phyloP scores from a whole-genome alignment of 805 yeast species.

The Candida mattraensis region DNA sequence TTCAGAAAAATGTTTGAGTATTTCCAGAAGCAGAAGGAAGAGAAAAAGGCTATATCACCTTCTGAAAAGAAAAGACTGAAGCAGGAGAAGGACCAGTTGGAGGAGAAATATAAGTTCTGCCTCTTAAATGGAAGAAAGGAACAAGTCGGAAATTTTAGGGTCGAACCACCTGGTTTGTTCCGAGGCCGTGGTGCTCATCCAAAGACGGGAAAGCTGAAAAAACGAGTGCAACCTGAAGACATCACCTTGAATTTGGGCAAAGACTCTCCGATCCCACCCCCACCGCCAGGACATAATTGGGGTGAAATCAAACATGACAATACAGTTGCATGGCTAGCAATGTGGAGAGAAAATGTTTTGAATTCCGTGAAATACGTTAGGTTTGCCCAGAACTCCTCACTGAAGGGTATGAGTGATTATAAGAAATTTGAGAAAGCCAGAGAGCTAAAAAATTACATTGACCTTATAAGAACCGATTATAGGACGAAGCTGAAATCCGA shows the following conservation, averaged over 20 bases:
- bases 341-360: slow-evolving; percentile 93
- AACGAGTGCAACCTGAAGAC: slow-evolving; percentile 86
- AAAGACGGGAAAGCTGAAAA: slow-evolving; percentile 86
- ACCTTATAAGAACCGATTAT: slow-evolving; percentile 73
- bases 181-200: slow-evolving; percentile 98
- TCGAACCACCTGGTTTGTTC: slow-evolving; percentile 95
- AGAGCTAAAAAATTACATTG: slow-evolving; percentile 72
- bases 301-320: slow-evolving; percentile 86
- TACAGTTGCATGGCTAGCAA: slow-evolving; percentile 93
- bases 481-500: slow-evolving; percentile 64
- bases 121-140: slow-evolving; percentile 83
- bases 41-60: slow-evolving; percentile 63
- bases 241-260: slow-evolving; percentile 79
- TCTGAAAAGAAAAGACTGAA: slow-evolving; percentile 77
- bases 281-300: slow-evolving; percentile 90
- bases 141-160: slow-evolving; percentile 88
- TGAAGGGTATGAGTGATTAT: slow-evolving; percentile 88
- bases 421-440: slow-evolving; percentile 94
- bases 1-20: slow-evolving; percentile 71
- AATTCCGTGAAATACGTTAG: slow-evolving; percentile 84
- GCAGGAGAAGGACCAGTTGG: slow-evolving; percentile 69
- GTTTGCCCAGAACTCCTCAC: slow-evolving; percentile 85
- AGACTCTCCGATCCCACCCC: slow-evolving; percentile 69
- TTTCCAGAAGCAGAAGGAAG: slow-evolving; percentile 68
- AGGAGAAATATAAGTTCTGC: slow-evolving; percentile 82